These are phyloP conservation scores for Nitzschia inconspicua DNA, from an alignment of 108 stramenopile genomes.

Conservation along the genomic window DNA sequence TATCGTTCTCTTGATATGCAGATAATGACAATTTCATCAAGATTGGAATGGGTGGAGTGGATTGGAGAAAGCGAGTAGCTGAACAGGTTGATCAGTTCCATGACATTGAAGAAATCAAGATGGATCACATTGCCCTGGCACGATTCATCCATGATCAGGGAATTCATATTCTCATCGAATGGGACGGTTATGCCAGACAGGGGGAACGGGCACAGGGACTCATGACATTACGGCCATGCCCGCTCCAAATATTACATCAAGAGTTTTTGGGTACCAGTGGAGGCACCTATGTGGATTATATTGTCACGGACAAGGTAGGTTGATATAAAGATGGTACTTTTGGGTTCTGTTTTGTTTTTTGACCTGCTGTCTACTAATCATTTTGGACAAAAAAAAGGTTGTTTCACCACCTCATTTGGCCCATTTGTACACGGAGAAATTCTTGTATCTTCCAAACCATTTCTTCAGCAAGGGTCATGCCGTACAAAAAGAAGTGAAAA, in stretches of 20 bases:
- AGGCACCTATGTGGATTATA: conserved; percentile 77
- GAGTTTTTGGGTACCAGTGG: conserved; percentile 83
- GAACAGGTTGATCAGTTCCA: conserved; percentile 75
- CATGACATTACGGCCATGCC: conserved; percentile 74
- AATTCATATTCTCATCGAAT: conserved; percentile 81
- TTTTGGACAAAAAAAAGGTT: too few species aligned
- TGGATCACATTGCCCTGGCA: conserved; percentile 68
- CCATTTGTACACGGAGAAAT: conserved; percentile 75
- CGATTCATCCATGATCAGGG: conserved; percentile 62
- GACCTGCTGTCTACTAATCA: too few species aligned
- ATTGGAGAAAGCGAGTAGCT: conserved; percentile 76
- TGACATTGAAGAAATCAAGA: conserved; percentile 50
- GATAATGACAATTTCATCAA: conserved; percentile 70
- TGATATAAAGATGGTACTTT: too few species aligned
- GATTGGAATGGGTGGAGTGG: conserved; percentile 76
- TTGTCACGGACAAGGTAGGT: conserved; percentile 75
- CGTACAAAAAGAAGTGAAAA: conserved; percentile 57
- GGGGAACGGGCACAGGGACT: conserved; percentile 79
- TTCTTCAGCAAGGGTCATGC: conserved; percentile 88
- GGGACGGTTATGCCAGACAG: conserved; percentile 86
- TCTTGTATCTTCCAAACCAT: conserved; percentile 81
- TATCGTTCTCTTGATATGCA: too few species aligned
- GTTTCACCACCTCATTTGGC: conserved; percentile 41
- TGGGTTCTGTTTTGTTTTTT: too few species aligned
- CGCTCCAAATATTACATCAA: conserved; percentile 82